Evolutionary conservation across 163 green algal genomes (phyloP), one percentile per base, ranked within the genome.

Genomic region (Chlamydomonas reinhardtii): DNA sequence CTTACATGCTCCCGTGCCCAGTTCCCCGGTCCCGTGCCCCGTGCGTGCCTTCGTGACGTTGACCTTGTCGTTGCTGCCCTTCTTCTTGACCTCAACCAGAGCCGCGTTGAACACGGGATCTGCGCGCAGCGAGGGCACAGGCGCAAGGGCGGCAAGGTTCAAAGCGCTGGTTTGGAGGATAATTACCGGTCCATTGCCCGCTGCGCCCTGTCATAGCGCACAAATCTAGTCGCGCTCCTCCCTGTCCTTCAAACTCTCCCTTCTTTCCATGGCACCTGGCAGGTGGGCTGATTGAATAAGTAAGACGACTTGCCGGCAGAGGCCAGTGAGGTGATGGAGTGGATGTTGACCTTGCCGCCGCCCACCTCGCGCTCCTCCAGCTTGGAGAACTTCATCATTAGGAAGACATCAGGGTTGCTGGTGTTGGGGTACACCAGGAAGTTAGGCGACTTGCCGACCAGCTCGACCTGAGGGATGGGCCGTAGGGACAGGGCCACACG

Each of bases 371-470:
- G 62, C 65, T 84, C 76, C 39, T 75, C 65, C 20, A 84, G 68
- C 65, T 84, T 83, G 56, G 61, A 74, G 37, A 83, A 66, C n/a
- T 43, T 64, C 25, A 70, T 32, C 2, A 29, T 29, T 19, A 84
- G 31, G 39, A 71, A 69, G 5, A 76, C 43, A n/a, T 76, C 74
- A 20, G n/a, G 22, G 19, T 52, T 5, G 0, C 52, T 85, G 3
- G 32, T 71, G 52, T 85, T 85, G 31, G 78, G 78, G 71, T 73
- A 78, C 31, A 85, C n/a, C 24, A 64, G 78, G 78, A 85, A 85
- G 68, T 85, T 85, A 24, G 78, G 78, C 17, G 78, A 85, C 32
- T 85, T 77, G 24, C 78, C 78, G 4, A 72, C 52, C 52, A 85
- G 77, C 24, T 29, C 27, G 4, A 85, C 78, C 78, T 85, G 66